Conservation (phyloP, 352 stramenopile species). For the Pythium vanterpoolii region DNA sequence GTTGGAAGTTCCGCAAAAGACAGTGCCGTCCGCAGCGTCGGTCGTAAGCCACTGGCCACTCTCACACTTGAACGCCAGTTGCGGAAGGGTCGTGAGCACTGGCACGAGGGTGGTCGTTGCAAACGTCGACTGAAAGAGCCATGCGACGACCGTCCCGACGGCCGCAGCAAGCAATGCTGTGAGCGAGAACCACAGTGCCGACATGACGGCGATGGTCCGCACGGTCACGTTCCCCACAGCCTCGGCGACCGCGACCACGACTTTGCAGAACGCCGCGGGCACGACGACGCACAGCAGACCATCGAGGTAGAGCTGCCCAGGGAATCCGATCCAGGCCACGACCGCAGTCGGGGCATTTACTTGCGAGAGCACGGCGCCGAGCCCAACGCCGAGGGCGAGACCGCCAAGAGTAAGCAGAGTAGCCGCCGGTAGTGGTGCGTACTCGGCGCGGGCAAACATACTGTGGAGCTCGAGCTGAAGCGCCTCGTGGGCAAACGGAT, state of each 20-base stretch:
- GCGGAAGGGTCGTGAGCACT: neutral
- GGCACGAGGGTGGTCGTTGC: slow-evolving; percentile 1
- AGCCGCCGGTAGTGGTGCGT: slow-evolving; percentile 2
- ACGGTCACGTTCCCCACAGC: slow-evolving; percentile 25
- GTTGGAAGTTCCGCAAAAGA: slow-evolving; percentile 39
- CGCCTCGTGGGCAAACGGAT: slow-evolving; percentile 12
- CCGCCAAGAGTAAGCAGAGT: slow-evolving; percentile 8
- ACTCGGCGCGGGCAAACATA: slow-evolving; percentile 13
- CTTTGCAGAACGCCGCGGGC: slow-evolving; percentile 36
- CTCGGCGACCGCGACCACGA: slow-evolving; percentile 33
- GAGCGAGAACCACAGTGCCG: slow-evolving; percentile 27
- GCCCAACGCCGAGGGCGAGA: slow-evolving; percentile 22
- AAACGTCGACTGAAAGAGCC: slow-evolving; percentile 30
- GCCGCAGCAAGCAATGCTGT: slow-evolving; percentile 30
- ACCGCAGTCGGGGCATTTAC: slow-evolving; percentile 17
- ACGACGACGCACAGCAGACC: slow-evolving; percentile 38
- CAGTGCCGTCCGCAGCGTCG: slow-evolving; percentile 20
- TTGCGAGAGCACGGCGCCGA: slow-evolving; percentile 30
- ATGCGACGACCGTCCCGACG: slow-evolving; percentile 31
- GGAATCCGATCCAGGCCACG: slow-evolving; percentile 30
- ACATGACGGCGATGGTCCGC: slow-evolving; percentile 21
- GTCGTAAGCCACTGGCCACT: slow-evolving; percentile 38
- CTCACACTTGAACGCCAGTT: slow-evolving; percentile 28
- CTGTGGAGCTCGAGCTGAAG: slow-evolving; percentile 6
- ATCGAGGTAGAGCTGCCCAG: slow-evolving; percentile 35